Percentiles rank a stretch among this genome's conserved stretches.
phyloP scores from a whole-genome alignment of 1,284 basidiomycete species.

The Ustilago nuda region DNA sequence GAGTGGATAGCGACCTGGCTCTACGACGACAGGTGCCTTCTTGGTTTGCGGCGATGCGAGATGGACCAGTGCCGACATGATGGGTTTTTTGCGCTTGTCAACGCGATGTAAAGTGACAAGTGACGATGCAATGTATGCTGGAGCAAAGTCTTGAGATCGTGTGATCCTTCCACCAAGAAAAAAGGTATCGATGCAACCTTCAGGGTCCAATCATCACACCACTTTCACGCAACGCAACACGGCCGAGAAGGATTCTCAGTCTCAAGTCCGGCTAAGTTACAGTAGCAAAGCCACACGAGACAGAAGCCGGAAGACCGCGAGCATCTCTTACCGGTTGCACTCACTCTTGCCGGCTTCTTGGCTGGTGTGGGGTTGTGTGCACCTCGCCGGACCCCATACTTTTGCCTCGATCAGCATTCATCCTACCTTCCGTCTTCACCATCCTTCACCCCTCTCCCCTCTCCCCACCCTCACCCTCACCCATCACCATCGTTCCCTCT shows the following conservation, averaged over 20 bases:
- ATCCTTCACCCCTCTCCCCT: background rate
- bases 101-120: background rate
- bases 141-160: too few species aligned
- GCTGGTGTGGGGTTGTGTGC: constrained; percentile 1
- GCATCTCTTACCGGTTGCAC: constrained; percentile 9
- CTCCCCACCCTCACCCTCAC: background rate
- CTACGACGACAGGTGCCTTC: constrained; percentile 30
- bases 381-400: background rate
- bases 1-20: constrained; percentile 28
- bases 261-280: background rate
- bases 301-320: constrained; percentile 19
- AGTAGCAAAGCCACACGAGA: background rate
- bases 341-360: background rate
- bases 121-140: background rate
- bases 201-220: background rate
- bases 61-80: constrained; percentile 46
- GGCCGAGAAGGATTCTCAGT: background rate
- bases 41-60: constrained; percentile 40
- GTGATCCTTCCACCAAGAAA: background rate
- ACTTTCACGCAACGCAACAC: background rate
- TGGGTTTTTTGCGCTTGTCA: background rate
- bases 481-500: constrained; percentile 7
- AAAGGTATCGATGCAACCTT: background rate
- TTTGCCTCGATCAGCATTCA: background rate
- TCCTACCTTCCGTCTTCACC: background rate